Evolutionary conservation across 225 moss, liverwort and hornwort species (phyloP), one percentile per base, ranked within the genome.

Genomic region (Straminergon stramineum): DNA sequence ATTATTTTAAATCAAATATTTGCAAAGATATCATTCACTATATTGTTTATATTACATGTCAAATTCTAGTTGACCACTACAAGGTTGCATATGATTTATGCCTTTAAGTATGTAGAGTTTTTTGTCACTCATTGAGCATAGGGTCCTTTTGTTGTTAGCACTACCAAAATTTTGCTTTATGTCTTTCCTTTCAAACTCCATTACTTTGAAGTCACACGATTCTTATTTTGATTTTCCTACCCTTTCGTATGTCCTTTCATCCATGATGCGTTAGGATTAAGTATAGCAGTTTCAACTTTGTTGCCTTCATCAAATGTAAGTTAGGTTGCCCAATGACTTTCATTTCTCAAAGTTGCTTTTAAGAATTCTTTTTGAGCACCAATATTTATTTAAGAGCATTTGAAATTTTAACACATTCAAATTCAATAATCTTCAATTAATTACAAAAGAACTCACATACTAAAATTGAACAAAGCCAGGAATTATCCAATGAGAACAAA

Each of bases 141-240:
- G 4, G 32, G 0, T 15, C 15, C 1, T 31, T 31, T 62, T 15
- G 6, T 14, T 19, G 1, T 22, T 43, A 31, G 6, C 0, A 2
- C 5, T 15, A 1, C 6, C 0, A 0, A 22, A 14, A 62, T 45
- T 43, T 20, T 62, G 10, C 1, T 43, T 43, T 81, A 39, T 19
- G 2, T 10, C 5, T 62, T 82, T 45, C 31, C 7, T 62, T 28
- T 82, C 15, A 32, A 62, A 32, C 3, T 62, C 8, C 2, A 15
- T 45, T 45, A 63, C 8, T 32, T 62, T 62, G 10, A 32, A 62
- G 9, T 62, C 4, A 6, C 6, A 32, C 4, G 10, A 9, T 48
- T 43, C 14, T 45, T 43, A 2, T 7, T 62, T 45, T 31, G 10
- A 9, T 20, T 45, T 80, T 31, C 3, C 10, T 32, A n/a, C 15